Evolutionary conservation across 352 stramenopile species (phyloP).

Genomic region (Phytophthora aleatoria): DNA sequence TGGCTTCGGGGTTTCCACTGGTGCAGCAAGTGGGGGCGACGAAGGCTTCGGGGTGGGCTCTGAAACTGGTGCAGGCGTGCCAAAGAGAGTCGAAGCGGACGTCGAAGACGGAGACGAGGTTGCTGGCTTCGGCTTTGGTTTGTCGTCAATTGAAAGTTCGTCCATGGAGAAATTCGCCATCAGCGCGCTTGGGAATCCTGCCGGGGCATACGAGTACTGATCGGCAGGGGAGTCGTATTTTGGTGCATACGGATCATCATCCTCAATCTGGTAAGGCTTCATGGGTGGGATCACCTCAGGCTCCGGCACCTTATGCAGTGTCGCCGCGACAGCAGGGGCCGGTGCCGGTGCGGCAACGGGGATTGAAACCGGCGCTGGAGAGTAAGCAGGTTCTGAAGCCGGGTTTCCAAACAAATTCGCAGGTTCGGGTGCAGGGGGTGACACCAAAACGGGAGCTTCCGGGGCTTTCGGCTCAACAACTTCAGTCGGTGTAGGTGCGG

Average conservation of each 20-base stretch:
- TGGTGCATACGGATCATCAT: constrained; percentile 37
- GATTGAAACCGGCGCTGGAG: constrained; percentile 12
- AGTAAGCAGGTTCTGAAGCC: constrained; percentile 8
- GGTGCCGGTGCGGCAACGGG: constrained; percentile 10
- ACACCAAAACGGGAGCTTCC: constrained; percentile 13
- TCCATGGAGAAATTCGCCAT: constrained; percentile 56
- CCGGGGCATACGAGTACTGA: constrained; percentile 14
- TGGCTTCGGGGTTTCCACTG: constrained; percentile 17
- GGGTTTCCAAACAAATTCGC: constrained; percentile 27
- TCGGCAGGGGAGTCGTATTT: constrained; percentile 22
- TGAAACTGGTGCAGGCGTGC: constrained; percentile 10
- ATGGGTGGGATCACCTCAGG: constrained; percentile 34
- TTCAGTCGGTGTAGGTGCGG: constrained; percentile 6
- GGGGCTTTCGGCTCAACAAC: constrained; percentile 17
- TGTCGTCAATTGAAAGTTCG: constrained; percentile 41
- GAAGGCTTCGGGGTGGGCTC: constrained; percentile 12
- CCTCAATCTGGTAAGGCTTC: constrained; percentile 43
- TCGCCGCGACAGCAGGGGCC: constrained; percentile 14
- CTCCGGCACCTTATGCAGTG: constrained; percentile 31
- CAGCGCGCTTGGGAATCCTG: constrained; percentile 41
- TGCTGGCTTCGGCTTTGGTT: constrained; percentile 24
- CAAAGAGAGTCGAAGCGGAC: constrained; percentile 39
- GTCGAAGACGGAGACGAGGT: constrained; percentile 15
- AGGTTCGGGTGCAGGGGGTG: constrained; percentile 14
- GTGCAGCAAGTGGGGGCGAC: constrained; percentile 11